These are phyloP conservation scores for Hymenoscyphus infarciens DNA, from an alignment of 2,329 filamentous ascomycete species.

Conservation along the genomic window DNA sequence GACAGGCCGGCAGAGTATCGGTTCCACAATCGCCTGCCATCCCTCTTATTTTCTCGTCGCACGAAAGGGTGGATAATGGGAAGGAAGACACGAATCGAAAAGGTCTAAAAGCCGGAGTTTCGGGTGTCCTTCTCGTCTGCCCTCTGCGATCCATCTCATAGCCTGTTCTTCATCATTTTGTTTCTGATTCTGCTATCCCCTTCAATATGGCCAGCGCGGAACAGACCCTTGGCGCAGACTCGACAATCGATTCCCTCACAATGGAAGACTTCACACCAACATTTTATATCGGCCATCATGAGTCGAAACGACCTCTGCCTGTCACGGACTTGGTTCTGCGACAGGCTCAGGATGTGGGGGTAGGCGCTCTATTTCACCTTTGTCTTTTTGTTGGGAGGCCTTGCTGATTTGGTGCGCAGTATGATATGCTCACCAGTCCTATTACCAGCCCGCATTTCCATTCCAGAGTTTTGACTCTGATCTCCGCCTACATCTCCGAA, in stretches of 20 bases:
- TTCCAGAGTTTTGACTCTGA: slow-evolving; percentile 59
- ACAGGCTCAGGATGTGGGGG: slow-evolving; percentile 65
- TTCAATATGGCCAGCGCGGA: not conserved
- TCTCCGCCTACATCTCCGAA: slow-evolving; percentile 48
- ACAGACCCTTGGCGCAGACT: not conserved
- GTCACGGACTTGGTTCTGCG: slow-evolving; percentile 62
- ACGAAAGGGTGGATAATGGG: not conserved
- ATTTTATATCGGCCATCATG: slow-evolving; percentile 74
- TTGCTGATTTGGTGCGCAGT: slow-evolving; percentile 46
- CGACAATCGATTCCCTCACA: slow-evolving; percentile 14
- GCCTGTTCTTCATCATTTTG: not conserved
- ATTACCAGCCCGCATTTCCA: slow-evolving; percentile 75
- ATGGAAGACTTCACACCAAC: slow-evolving; percentile 39
- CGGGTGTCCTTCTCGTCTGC: not conserved
- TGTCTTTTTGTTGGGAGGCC: not conserved
- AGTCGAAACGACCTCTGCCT: slow-evolving; percentile 57
- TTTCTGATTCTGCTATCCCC: not conserved
- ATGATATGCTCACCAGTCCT: slow-evolving; percentile 74
- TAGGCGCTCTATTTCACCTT: slow-evolving; percentile 41
- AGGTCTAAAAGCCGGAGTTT: not conserved
- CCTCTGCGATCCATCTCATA: not conserved
- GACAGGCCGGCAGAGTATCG: not conserved
- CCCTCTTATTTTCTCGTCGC: not conserved
- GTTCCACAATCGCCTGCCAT: not conserved
- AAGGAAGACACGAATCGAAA: not conserved